A percentile compares a stretch with the other conserved stretches of the same genome.
These are phyloP conservation scores for Scleroderma bovista DNA, from an alignment of 768 basidiomycete species.

Conservation along the genomic window DNA sequence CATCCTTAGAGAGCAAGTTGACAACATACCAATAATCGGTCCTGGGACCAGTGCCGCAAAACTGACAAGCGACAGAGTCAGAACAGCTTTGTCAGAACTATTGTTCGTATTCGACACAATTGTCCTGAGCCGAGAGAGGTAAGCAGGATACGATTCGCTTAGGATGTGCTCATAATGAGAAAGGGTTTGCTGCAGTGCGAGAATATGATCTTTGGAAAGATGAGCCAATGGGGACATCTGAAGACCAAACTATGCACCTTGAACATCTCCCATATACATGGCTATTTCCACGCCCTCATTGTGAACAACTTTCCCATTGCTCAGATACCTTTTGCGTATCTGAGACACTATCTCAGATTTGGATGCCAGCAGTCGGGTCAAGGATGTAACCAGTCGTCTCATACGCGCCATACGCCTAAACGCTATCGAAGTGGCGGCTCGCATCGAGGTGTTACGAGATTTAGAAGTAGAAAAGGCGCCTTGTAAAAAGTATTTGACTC, in stretches of 20 bases:
- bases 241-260: slow-evolving; percentile 48
- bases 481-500: slow-evolving; percentile 12
- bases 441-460: slow-evolving; percentile 9
- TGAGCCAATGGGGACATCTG: slow-evolving; percentile 2
- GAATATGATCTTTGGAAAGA: slow-evolving; percentile 67
- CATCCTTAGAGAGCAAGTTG: background rate
- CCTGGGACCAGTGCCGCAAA: slow-evolving; percentile 65
- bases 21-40: slow-evolving; percentile 47
- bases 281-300: slow-evolving; percentile 64
- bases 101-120: slow-evolving; percentile 54
- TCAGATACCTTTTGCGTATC: slow-evolving; percentile 65
- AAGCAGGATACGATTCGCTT: slow-evolving; percentile 81
- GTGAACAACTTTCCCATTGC: slow-evolving; percentile 26
- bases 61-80: slow-evolving; percentile 62
- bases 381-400: slow-evolving; percentile 70
- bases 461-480: background rate
- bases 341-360: slow-evolving; percentile 82
- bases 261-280: slow-evolving; percentile 88
- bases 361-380: slow-evolving; percentile 67
- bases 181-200: slow-evolving; percentile 80
- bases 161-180: slow-evolving; percentile 85
- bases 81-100: slow-evolving; percentile 58
- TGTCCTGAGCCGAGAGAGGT: slow-evolving; percentile 70
- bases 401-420: slow-evolving; percentile 76
- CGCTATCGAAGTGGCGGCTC: slow-evolving; percentile 41